A percentile compares a stretch with the other conserved stretches of the same genome.
phyloP scores from a whole-genome alignment of 371 early-diverging fungal species.

The Cokeromyces recurvatus region DNA sequence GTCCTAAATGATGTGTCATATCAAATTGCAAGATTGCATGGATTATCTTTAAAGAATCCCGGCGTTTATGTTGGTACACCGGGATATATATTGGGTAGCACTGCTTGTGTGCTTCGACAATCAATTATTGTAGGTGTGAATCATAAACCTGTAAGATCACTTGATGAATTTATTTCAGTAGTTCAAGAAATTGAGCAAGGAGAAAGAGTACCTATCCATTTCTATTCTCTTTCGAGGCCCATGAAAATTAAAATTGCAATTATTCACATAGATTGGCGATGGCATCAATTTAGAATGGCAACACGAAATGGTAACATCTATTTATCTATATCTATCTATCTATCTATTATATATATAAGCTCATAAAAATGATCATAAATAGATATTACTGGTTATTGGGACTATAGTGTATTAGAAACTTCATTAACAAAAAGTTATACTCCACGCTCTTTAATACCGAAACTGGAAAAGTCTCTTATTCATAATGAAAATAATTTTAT shows the following conservation, averaged over 20 bases:
- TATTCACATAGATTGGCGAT: slow-evolving; percentile 77
- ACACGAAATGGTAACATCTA: slow-evolving; percentile 62
- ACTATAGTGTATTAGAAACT: slow-evolving; percentile 54
- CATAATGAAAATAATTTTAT: no score
- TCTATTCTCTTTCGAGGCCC: slow-evolving; percentile 59
- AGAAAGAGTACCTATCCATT: slow-evolving; percentile 75
- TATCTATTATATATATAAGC: neutral
- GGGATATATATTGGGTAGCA: slow-evolving; percentile 65
- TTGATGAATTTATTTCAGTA: slow-evolving; percentile 74
- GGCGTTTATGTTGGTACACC: slow-evolving; percentile 81
- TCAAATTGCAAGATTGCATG: slow-evolving; percentile 78
- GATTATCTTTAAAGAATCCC: slow-evolving; percentile 61
- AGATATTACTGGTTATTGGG: slow-evolving; percentile 80
- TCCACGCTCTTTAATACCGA: slow-evolving; percentile 22
- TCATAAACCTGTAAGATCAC: slow-evolving; percentile 61
- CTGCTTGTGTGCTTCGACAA: slow-evolving; percentile 53
- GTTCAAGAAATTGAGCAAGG: slow-evolving; percentile 67
- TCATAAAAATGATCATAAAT: no score
- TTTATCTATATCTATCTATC: neutral
- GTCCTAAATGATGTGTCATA: slow-evolving; percentile 80
- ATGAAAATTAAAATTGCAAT: slow-evolving; percentile 71
- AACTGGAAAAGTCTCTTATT: neutral
- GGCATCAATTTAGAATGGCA: slow-evolving; percentile 78
- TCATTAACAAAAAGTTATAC: no score
- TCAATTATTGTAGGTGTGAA: slow-evolving; percentile 66